These are phyloP conservation scores for Penicillium brevicompactum DNA, from an alignment of 2,329 filamentous ascomycete genomes.

Conservation along the genomic window DNA sequence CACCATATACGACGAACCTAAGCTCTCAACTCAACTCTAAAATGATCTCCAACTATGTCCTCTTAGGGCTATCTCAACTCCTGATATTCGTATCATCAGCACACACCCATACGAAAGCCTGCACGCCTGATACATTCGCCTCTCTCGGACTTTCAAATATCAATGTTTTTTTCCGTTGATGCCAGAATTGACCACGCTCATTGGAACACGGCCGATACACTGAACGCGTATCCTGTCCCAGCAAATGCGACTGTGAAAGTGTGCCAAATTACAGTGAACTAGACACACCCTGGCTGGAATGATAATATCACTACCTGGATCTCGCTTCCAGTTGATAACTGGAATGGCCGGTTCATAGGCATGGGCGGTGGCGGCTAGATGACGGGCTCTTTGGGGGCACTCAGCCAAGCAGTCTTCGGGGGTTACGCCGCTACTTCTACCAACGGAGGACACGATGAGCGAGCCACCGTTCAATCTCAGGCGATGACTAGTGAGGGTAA, in stretches of 20 bases:
- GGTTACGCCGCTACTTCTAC: slow-evolving; percentile 23
- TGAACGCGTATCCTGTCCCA: background rate
- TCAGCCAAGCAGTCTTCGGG: background rate
- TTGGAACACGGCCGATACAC: background rate
- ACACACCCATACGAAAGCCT: background rate
- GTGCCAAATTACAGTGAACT: slow-evolving; percentile 43
- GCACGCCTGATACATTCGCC: background rate
- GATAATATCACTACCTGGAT: slow-evolving; percentile 35
- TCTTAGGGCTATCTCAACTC: background rate
- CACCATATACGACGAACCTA: too few species aligned
- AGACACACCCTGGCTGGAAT: slow-evolving; percentile 39
- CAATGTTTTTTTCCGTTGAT: background rate
- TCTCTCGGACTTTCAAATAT: background rate
- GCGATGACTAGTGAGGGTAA: slow-evolving; percentile 27
- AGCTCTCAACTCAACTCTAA: too few species aligned
- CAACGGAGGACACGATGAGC: slow-evolving; percentile 13
- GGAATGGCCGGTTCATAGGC: slow-evolving; percentile 41
- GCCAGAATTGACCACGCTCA: background rate
- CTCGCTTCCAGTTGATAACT: slow-evolving; percentile 35
- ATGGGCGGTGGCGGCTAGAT: slow-evolving; percentile 41
- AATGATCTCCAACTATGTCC: background rate
- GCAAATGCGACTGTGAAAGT: slow-evolving; percentile 19
- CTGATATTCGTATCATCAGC: background rate
- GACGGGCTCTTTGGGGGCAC: background rate
- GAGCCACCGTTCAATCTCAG: slow-evolving; percentile 11